Evolutionary conservation across 106 monocot genomes (phyloP).

Genomic region (Iris macrosiphon): DNA sequence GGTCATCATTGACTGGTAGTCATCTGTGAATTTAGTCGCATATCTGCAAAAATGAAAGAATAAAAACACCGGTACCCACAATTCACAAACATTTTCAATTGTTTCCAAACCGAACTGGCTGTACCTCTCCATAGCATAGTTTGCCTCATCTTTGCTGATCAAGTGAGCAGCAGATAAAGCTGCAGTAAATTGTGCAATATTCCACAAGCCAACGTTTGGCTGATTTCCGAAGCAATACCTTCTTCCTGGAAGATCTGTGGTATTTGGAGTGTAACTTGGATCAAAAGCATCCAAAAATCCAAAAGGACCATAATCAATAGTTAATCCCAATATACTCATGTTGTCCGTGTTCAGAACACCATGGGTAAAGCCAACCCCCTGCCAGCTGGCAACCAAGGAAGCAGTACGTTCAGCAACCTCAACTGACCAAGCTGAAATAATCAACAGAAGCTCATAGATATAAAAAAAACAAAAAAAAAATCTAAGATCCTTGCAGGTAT

Average conservation of each 20-base stretch:
- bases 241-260: slow-evolving; percentile 84
- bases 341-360: slow-evolving; percentile 94
- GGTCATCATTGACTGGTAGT: slow-evolving; percentile 83
- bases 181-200: slow-evolving; percentile 69
- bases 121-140: slow-evolving; percentile 87
- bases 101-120: background rate
- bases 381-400: slow-evolving; percentile 63
- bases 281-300: slow-evolving; percentile 94
- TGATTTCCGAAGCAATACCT: slow-evolving; percentile 92
- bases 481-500: too few relatives aligned
- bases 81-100: background rate
- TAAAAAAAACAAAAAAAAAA: too few relatives aligned
- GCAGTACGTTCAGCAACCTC: slow-evolving; percentile 86
- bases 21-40: slow-evolving; percentile 81
- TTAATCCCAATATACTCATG: slow-evolving; percentile 82
- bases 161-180: slow-evolving; percentile 54
- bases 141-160: slow-evolving; percentile 75
- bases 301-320: slow-evolving; percentile 94
- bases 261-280: slow-evolving; percentile 89
- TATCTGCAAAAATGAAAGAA: slow-evolving; percentile 33
- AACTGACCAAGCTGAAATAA: slow-evolving; percentile 65
- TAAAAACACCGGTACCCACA: too few relatives aligned
- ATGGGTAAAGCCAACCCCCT: slow-evolving; percentile 86
- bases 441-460: too few relatives aligned
- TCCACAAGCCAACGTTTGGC: slow-evolving; percentile 89